phyloP scores from a whole-genome alignment of 2,329 filamentous ascomycete species.

The Trichoderma harzianum region DNA sequence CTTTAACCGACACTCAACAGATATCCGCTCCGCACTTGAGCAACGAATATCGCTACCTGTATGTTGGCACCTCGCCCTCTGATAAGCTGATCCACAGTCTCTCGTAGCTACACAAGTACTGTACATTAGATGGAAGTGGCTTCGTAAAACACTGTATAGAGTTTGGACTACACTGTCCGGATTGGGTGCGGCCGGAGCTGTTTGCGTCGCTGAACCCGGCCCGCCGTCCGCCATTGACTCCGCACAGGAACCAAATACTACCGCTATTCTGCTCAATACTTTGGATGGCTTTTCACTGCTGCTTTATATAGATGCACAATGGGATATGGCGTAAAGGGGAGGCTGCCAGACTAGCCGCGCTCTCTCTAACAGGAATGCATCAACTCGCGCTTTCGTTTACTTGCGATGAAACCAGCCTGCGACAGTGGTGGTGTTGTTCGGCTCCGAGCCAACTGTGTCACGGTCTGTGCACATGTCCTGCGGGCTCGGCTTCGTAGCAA shows the following conservation, averaged over 20 bases:
- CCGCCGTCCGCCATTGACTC: neutral
- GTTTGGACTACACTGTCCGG: neutral
- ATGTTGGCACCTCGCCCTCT: neutral
- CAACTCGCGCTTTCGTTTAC: neutral
- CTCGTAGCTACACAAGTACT: neutral
- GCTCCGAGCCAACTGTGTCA: neutral
- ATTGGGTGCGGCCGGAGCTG: neutral
- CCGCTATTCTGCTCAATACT: neutral
- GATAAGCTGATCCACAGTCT: neutral
- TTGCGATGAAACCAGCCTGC: constrained; percentile 15
- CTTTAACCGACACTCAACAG: neutral
- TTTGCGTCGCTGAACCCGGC: neutral
- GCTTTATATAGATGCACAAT: neutral
- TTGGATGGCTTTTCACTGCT: neutral
- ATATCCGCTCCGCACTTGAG: neutral
- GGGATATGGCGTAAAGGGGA: neutral
- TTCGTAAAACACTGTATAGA: neutral
- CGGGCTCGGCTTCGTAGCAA: neutral
- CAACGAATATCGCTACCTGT: neutral
- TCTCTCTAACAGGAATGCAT: neutral
- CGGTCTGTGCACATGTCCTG: neutral
- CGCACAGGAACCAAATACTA: neutral
- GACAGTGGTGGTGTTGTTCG: neutral
- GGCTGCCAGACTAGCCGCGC: neutral
- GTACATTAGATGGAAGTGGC: neutral